These are phyloP conservation scores for Cryphonectria carpinicola DNA, from an alignment of 2,329 filamentous ascomycete genomes.

Conservation along the genomic window DNA sequence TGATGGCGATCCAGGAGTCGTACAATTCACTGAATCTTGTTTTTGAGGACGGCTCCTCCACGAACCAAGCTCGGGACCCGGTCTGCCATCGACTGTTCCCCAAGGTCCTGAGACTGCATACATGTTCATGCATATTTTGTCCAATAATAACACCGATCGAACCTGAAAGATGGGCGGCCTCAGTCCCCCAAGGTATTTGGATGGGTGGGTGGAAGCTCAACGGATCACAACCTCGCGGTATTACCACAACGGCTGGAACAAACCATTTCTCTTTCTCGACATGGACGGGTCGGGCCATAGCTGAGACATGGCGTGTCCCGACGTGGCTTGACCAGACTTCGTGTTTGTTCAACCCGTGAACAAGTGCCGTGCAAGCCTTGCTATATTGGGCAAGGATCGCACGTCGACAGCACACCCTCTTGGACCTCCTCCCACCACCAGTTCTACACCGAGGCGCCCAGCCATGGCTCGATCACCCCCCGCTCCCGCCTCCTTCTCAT, in stretches of 20 bases:
- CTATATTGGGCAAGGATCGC: neutral
- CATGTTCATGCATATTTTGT: neutral
- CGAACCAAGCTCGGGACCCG: neutral
- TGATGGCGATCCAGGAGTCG: neutral
- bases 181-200: neutral
- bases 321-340: neutral
- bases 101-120: neutral
- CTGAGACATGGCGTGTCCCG: conserved; percentile 1
- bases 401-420: neutral
- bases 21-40: neutral
- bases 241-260: neutral
- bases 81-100: neutral
- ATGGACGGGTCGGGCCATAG: neutral
- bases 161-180: neutral
- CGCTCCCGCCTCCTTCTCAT: neutral
- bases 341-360: neutral
- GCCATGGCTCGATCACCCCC: neutral
- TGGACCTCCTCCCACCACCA: neutral
- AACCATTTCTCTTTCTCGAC: neutral
- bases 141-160: too few relatives aligned
- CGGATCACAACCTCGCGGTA: neutral
- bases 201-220: neutral
- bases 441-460: neutral
- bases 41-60: neutral
- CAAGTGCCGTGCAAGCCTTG: neutral